These are phyloP conservation scores for Aspergillus neoniger DNA, from an alignment of 2,329 filamentous ascomycete genomes.

Conservation along the genomic window DNA sequence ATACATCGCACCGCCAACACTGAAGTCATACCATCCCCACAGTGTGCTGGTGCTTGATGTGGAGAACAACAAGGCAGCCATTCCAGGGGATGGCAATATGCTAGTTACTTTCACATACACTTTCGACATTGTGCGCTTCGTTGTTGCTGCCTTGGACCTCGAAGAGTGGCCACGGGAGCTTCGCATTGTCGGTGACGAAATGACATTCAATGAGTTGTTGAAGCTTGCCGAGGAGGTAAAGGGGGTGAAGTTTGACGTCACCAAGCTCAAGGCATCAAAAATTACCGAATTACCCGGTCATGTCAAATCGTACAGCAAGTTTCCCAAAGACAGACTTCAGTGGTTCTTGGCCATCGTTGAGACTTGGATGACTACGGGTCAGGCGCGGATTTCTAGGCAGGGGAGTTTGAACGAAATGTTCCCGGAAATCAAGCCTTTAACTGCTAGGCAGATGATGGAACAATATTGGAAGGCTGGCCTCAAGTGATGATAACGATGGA, in stretches of 20 bases:
- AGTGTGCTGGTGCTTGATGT: conserved; percentile 24
- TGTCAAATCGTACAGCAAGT: conserved; percentile 18
- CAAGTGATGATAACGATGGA: no score
- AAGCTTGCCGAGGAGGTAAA: conserved; percentile 19
- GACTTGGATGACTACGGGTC: conserved; percentile 11
- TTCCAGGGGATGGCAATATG: conserved; percentile 24
- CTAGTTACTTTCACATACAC: conserved; percentile 26
- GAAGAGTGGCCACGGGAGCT: conserved; percentile 22
- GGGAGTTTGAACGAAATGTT: conserved; percentile 25
- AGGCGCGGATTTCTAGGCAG: neutral
- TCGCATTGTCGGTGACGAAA: conserved; percentile 26
- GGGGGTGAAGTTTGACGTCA: conserved; percentile 31
- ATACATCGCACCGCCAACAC: conserved; percentile 17
- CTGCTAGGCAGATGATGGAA: conserved; percentile 1
- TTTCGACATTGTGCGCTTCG: conserved; percentile 27
- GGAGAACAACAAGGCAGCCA: conserved; percentile 20
- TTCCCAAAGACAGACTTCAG: conserved; percentile 28
- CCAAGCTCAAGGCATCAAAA: conserved; percentile 30
- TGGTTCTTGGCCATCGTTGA: conserved; percentile 22
- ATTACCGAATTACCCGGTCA: conserved; percentile 35
- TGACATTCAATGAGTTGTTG: conserved; percentile 30
- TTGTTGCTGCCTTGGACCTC: conserved; percentile 19
- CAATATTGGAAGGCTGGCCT: neutral
- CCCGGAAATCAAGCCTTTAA: conserved; percentile 21
- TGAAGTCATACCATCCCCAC: conserved; percentile 22